Conservation (phyloP, 73 alveolate genomes). For the Stentor coeruleus region DNA sequence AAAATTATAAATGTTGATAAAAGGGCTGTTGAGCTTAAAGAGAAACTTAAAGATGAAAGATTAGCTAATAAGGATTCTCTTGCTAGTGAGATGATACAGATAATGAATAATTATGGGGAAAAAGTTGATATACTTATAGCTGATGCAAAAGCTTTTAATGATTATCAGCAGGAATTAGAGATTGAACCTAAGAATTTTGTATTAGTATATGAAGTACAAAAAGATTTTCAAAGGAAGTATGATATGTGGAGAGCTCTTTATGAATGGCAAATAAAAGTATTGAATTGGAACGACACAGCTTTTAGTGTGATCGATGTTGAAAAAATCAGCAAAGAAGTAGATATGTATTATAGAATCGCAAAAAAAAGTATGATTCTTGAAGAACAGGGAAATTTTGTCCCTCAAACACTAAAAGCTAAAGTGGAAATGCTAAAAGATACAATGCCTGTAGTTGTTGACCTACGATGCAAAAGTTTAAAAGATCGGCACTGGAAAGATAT, state of each 20-base stretch:
- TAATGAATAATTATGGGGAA: conserved; percentile 30
- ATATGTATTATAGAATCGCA: conserved; percentile 51
- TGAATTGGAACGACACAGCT: conserved; percentile 68
- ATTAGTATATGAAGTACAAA: conserved; percentile 42
- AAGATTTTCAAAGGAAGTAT: conserved; percentile 51
- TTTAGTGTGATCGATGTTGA: conserved; percentile 73
- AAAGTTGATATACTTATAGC: conserved; percentile 48
- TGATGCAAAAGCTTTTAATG: conserved; percentile 59
- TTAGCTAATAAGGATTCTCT: conserved; percentile 34
- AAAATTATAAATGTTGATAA: conserved; percentile 37
- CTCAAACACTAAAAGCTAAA: conserved; percentile 52
- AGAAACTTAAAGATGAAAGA: conserved; percentile 28
- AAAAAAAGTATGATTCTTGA: conserved; percentile 35
- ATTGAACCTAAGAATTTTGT: conserved; percentile 62
- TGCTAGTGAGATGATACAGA: neutral
- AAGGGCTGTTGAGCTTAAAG: conserved; percentile 37
- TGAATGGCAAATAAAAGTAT: conserved; percentile 58
- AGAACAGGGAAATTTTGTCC: conserved; percentile 56
- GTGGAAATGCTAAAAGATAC: conserved; percentile 73
- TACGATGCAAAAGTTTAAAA: conserved; percentile 41
- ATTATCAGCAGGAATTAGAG: conserved; percentile 62
- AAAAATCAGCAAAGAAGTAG: conserved; percentile 63
- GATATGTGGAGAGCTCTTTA: conserved; percentile 75
- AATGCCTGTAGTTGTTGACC: conserved; percentile 67
- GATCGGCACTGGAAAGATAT: conserved; percentile 45